Evolutionary conservation across 2,329 filamentous ascomycete genomes (phyloP).

Genomic region (Aspergillus hortae): DNA sequence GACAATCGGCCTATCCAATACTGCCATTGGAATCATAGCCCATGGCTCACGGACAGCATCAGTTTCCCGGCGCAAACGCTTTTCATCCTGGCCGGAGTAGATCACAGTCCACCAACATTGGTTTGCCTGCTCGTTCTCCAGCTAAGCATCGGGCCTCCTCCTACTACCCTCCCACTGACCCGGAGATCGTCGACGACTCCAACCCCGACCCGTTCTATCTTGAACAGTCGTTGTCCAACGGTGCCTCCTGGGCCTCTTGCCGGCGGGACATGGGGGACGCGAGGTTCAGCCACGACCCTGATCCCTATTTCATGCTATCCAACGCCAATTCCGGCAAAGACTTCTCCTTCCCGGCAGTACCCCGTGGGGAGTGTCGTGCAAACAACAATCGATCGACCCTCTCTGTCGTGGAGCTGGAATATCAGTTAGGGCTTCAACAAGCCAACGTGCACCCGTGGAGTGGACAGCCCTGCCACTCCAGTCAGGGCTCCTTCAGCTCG

Average conservation of each 20-base stretch:
- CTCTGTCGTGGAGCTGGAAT: conserved; percentile 29
- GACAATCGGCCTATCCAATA: neutral
- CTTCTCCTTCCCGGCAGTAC: conserved; percentile 6
- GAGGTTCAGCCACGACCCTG: conserved; percentile 26
- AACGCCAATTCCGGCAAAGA: conserved; percentile 20
- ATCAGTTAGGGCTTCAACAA: conserved; percentile 26
- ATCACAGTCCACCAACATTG: conserved; percentile 28
- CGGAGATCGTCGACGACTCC: conserved; percentile 29
- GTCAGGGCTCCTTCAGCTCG: conserved; percentile 34
- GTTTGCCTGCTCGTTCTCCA: conserved; percentile 25
- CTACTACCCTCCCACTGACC: conserved; percentile 25
- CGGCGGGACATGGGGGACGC: conserved; percentile 29
- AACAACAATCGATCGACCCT: conserved; percentile 27
- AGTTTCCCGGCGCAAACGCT: conserved; percentile 32
- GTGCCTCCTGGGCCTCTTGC: conserved; percentile 23
- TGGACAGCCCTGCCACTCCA: conserved; percentile 21
- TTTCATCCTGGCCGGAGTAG: conserved; percentile 27
- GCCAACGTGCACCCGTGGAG: conserved; percentile 20
- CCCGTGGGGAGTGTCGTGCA: conserved; percentile 12
- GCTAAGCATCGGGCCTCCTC: conserved; percentile 29
- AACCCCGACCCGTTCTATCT: conserved; percentile 39
- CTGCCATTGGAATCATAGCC: conserved; percentile 24
- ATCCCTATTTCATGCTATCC: conserved; percentile 31
- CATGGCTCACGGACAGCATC: conserved; percentile 36
- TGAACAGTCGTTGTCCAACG: conserved; percentile 30